phyloP scores from a whole-genome alignment of 805 yeast genomes.

The Cyberlindnera mississippiensis region DNA sequence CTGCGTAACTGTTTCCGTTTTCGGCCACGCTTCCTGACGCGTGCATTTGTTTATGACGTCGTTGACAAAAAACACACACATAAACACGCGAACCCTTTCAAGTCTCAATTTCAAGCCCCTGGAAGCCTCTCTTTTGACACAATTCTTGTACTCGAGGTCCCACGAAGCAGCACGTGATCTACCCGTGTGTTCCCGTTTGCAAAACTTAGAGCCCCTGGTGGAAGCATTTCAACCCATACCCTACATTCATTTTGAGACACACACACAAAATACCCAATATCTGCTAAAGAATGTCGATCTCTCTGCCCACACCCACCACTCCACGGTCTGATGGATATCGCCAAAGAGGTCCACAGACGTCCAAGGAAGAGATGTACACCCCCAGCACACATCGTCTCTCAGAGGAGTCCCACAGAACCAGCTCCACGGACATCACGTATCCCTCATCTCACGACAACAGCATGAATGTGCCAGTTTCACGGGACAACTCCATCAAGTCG shows the following conservation, averaged over 20 bases:
- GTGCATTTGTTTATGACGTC: no score
- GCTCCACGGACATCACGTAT: conserved; percentile 1
- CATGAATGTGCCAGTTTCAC: background rate
- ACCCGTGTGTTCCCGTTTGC: no score
- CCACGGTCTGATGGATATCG: background rate
- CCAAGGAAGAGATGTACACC: background rate
- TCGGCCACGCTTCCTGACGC: no score
- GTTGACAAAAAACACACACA: no score
- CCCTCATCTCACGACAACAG: conserved; percentile 2
- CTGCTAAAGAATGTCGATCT: conserved; percentile 1
- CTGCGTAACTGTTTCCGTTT: no score
- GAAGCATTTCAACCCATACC: no score
- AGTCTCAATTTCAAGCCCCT: no score
- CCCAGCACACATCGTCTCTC: background rate
- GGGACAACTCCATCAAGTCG: background rate
- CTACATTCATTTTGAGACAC: no score
- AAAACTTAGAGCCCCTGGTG: background rate
- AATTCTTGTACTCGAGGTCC: no score
- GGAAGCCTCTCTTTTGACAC: background rate
- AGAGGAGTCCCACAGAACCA: conserved; percentile 4
- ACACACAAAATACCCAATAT: background rate
- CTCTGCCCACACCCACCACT: conserved; percentile 3
- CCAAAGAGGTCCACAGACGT: background rate
- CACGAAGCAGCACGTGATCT: no score
- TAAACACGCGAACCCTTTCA: no score